phyloP scores from a whole-genome alignment of 1,284 basidiomycete genomes.

The Puccinia sorghi region DNA sequence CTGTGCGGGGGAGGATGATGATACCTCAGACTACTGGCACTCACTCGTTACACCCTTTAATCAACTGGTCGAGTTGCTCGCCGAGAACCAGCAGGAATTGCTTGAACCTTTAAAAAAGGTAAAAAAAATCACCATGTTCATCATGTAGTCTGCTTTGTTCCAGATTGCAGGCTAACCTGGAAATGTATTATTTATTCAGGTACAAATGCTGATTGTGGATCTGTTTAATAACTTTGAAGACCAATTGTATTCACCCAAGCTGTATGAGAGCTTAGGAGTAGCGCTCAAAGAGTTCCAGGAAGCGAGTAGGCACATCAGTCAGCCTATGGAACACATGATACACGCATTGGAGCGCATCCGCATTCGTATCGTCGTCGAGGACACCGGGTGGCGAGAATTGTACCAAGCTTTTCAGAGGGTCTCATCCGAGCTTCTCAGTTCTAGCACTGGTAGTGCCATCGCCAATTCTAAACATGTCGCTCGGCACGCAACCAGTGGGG shows the following conservation, averaged over 20 bases:
- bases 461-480: neutral
- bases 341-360: conserved; percentile 19
- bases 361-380: conserved; percentile 10
- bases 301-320: conserved; percentile 1
- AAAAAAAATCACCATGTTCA: neutral
- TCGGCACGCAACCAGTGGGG: neutral
- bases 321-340: neutral
- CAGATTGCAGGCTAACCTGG: neutral
- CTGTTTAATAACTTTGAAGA: conserved; percentile 30
- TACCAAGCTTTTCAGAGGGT: conserved; percentile 14
- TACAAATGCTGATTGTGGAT: conserved; percentile 13
- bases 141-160: too few species aligned
- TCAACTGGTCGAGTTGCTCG: conserved; percentile 9
- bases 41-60: neutral
- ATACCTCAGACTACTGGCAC: conserved; percentile 9
- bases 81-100: conserved; percentile 22
- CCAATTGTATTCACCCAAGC: conserved; percentile 21
- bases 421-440: neutral
- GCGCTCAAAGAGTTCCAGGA: conserved; percentile 13
- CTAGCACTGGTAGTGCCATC: neutral
- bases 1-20: neutral
- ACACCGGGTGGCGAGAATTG: neutral
- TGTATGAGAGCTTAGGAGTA: conserved; percentile 7
- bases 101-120: conserved; percentile 23
- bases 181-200: neutral